Evolutionary conservation across 306 rosid species (phyloP), one percentile per base, ranked within the genome.

Genomic region (Trichosanthes truncata): DNA sequence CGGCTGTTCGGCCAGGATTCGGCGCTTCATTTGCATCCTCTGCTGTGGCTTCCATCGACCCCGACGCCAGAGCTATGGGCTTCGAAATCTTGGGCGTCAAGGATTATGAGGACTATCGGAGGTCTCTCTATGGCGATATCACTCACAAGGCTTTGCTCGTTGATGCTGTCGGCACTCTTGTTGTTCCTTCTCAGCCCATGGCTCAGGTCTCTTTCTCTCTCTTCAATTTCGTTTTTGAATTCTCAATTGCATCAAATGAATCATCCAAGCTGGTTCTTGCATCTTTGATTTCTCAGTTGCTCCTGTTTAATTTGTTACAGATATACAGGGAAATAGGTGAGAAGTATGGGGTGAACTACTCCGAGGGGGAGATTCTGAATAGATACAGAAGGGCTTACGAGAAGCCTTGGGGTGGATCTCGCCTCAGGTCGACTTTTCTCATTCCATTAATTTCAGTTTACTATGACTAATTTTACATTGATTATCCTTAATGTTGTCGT

Each of bases 361-460:
- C 98, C 5, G 98, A 95, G 88, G 84, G 86, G 23, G 98, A 95
- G 84, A 95, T 92, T 84, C 85, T 95, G 68, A 41, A 82, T 81
- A 87, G 97, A 85, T 95, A 91, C 81, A 88, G 98, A 91, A 88
- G 91, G 77, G 98, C 98, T 68, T 95, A 95, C 55, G 80, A 83
- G 74, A 90, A 92, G 87, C 98, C 98, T 29, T 95, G 98, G 98
- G 97, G 98, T 11, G 82, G 86, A 91, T 92, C 98, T 81, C 95
- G 97, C 68, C 93, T 95, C 84, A 94, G 98, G 98, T 92, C 51
- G 9, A 81, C 25, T 71, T 69, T 77, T 45, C 65, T 36, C 18
- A 13, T 85, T 81, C 51, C 0, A 12, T 79, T 80, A n/a, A 29
- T 72, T 74, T 26, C 43, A 8, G 45, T 49, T 49, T 29, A 8